phyloP scores from a whole-genome alignment of 164 flowering plant species.

The Chimonanthus salicifolius region DNA sequence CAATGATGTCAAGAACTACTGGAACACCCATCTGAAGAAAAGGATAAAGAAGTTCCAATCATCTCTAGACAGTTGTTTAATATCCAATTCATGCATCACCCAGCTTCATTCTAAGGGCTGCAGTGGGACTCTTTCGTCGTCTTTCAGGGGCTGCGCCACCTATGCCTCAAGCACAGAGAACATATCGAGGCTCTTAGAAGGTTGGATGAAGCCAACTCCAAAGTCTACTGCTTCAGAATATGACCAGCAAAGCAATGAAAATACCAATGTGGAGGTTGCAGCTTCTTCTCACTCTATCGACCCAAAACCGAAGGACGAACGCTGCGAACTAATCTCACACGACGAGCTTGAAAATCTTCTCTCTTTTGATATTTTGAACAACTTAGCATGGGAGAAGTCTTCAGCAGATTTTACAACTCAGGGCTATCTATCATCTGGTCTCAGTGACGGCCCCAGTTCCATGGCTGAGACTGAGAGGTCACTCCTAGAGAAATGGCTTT shows the following conservation, averaged over 20 bases:
- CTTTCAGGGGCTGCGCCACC: slow-evolving; percentile 17
- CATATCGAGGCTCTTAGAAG: slow-evolving; percentile 58
- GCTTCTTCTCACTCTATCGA: slow-evolving; percentile 6
- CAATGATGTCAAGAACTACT: slow-evolving; percentile 86
- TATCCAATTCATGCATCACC: slow-evolving; percentile 11
- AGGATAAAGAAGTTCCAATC: slow-evolving; percentile 66
- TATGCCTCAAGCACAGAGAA: slow-evolving; percentile 74
- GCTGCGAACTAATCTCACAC: slow-evolving; percentile 25
- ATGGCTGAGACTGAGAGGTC: slow-evolving; percentile 9
- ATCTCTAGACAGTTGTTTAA: slow-evolving; percentile 17
- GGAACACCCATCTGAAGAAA: slow-evolving; percentile 95
- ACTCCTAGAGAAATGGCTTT: slow-evolving; percentile 26
- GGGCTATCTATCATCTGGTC: slow-evolving; percentile 7
- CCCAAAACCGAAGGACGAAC: slow-evolving; percentile 14
- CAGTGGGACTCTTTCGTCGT: slow-evolving; percentile 11
- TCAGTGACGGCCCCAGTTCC: background rate
- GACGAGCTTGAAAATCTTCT: slow-evolving; percentile 58
- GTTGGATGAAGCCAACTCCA: slow-evolving; percentile 82
- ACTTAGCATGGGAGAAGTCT: slow-evolving; percentile 38
- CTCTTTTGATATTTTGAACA: slow-evolving; percentile 42
- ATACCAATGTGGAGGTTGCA: background rate
- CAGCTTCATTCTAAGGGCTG: slow-evolving; percentile 17
- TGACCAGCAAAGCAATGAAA: background rate
- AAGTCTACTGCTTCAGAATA: slow-evolving; percentile 6
- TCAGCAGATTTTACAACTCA: slow-evolving; percentile 20